Evolutionary conservation across 176 grass and related monocot species (phyloP), one percentile per base, ranked within the genome.

Genomic region (Ampelocalamus luodianensis): DNA sequence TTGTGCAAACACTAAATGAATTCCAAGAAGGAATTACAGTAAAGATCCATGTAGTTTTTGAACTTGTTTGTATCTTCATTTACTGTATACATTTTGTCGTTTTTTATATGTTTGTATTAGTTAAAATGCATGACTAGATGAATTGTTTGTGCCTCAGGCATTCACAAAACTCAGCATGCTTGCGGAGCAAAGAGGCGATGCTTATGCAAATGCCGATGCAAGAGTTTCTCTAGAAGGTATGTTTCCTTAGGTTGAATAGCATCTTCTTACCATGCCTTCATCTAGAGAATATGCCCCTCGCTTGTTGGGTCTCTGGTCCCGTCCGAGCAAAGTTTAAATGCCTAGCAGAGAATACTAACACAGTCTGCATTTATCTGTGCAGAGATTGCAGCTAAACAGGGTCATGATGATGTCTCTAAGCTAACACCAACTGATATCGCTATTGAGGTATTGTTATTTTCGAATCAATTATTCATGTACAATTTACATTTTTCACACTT

Each of bases 361-460:
- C 23, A 10, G 27, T 50, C 50, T 40, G 36, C 46, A 58, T 79
- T 63, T 48, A 20, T 49, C 49, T 80, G 18, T 88, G 68, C 86
- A 94, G 95, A 91, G 43, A 89, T 97, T 53, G 92, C 95, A 32
- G 73, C 62, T 92, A 91, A 97, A 83, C 87, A 94, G 65, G 95
- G 92, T 1, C 90, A 92, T 37, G 92, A 74, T 5, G 92, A 97
- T 81, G 92, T 97, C 65, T 71, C 79, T 36, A 77, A 77, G 59
- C 89, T 97, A n/a, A 89, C 92, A 51, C 95, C 95, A 22, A 94
- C 85, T 3, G 84, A 88, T 79, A 97, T 97, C 4, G 92, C 90
- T 45, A 65, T 89, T 20, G 95, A 97, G 95, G 95, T 92, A 92
- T 65, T 55, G 22, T 4, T 74, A 4, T 26, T 78, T 9, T 46